Evolutionary conservation across 2,329 filamentous ascomycete species (phyloP).

Genomic region (Pyrenophora graminea): DNA sequence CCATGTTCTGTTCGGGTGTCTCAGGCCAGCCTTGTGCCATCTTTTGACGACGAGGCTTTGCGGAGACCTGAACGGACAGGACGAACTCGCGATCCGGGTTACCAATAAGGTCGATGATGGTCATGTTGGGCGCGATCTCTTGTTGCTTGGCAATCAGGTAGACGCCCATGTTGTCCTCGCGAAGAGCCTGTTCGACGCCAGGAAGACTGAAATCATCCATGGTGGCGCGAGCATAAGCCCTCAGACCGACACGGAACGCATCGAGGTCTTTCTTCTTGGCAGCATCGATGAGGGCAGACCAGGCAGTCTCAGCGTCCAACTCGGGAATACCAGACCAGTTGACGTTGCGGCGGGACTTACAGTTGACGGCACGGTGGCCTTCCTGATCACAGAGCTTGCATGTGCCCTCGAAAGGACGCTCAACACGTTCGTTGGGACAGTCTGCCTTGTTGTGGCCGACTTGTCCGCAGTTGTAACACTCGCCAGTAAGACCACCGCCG

Average conservation of each 20-base stretch:
- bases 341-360: constrained; percentile 48
- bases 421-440: constrained; percentile 61
- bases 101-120: constrained; percentile 59
- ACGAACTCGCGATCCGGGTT: constrained; percentile 66
- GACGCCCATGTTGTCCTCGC: constrained; percentile 52
- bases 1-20: constrained; percentile 62
- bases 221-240: constrained; percentile 55
- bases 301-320: constrained; percentile 55
- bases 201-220: constrained; percentile 47
- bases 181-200: constrained; percentile 57
- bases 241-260: constrained; percentile 53
- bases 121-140: constrained; percentile 51
- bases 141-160: constrained; percentile 58
- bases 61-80: constrained; percentile 64
- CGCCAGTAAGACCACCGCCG: constrained; percentile 46
- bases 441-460: constrained; percentile 66
- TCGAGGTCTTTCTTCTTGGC: constrained; percentile 56
- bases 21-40: constrained; percentile 66
- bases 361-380: constrained; percentile 55
- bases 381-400: constrained; percentile 61
- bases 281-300: constrained; percentile 55
- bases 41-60: constrained; percentile 56
- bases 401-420: constrained; percentile 58
- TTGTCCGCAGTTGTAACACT: constrained; percentile 66
- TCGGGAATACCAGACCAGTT: constrained; percentile 51